These are phyloP conservation scores for Combretum micranthum DNA, from an alignment of 345 rosid species.

Conservation along the genomic window DNA sequence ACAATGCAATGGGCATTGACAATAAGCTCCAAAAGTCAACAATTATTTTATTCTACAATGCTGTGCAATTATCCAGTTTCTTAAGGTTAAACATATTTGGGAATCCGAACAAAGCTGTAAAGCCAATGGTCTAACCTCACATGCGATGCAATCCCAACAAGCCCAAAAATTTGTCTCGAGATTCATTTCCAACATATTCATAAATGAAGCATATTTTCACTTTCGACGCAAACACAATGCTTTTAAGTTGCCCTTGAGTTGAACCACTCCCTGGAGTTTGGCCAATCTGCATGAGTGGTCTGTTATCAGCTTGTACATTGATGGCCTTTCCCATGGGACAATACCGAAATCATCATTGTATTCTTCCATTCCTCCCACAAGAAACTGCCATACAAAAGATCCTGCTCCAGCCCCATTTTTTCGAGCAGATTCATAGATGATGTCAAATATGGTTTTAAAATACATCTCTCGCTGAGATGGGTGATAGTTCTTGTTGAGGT, in stretches of 20 bases:
- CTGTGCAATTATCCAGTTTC: too few relatives aligned
- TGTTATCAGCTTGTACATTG: constrained; percentile 44
- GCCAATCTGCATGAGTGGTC: constrained; percentile 71
- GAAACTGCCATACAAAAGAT: constrained; percentile 70
- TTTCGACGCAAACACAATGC: constrained; percentile 35
- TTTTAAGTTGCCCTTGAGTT: constrained; percentile 26
- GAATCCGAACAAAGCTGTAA: too few relatives aligned
- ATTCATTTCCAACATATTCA: too few relatives aligned
- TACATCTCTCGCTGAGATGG: constrained; percentile 60
- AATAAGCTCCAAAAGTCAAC: too few relatives aligned
- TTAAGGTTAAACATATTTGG: too few relatives aligned
- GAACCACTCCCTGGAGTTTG: constrained; percentile 28
- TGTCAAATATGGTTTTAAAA: constrained; percentile 49
- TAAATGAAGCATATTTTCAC: not conserved
- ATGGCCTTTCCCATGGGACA: constrained; percentile 66
- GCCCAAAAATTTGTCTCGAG: too few relatives aligned
- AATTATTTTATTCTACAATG: too few relatives aligned
- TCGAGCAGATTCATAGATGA: constrained; percentile 64
- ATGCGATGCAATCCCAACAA: too few relatives aligned
- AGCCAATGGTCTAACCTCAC: too few relatives aligned
- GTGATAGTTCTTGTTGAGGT: constrained; percentile 64
- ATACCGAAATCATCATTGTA: constrained; percentile 80
- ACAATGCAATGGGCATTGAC: too few relatives aligned
- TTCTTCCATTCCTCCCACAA: constrained; percentile 77
- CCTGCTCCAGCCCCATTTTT: constrained; percentile 74